Conservation (phyloP, 2,329 filamentous ascomycete genomes). For the Orbilia javanica region DNA sequence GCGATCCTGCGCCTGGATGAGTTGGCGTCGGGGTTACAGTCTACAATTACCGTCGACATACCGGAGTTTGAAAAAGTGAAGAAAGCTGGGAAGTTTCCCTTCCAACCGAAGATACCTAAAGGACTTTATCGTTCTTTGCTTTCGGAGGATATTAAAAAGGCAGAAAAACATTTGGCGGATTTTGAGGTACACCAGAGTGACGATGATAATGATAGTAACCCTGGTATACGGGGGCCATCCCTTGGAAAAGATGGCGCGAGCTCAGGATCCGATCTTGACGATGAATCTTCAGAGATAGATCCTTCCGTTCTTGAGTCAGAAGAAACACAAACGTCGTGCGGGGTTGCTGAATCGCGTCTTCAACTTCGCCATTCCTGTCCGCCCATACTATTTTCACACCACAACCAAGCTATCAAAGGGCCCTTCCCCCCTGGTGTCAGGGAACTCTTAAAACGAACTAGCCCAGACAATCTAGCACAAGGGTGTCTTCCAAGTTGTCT, state of each 20-base stretch:
- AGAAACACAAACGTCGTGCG: background rate
- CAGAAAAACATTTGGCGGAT: background rate
- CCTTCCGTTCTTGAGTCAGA: background rate
- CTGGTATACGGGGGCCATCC: background rate
- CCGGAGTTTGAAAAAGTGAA: background rate
- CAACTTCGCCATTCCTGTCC: background rate
- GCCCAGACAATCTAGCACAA: background rate
- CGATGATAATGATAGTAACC: background rate
- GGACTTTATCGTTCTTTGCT: background rate
- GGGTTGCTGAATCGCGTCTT: background rate
- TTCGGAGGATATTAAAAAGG: background rate
- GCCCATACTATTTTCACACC: slow-evolving; percentile 1
- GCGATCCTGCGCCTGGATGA: background rate
- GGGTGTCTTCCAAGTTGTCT: background rate
- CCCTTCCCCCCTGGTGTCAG: background rate
- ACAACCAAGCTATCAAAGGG: background rate
- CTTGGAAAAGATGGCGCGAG: background rate
- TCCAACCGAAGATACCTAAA: background rate
- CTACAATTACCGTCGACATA: background rate
- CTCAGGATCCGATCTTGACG: background rate
- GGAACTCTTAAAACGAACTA: slow-evolving; percentile 1
- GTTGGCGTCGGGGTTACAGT: too few species aligned
- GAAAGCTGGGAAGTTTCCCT: background rate
- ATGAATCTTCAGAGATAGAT: background rate
- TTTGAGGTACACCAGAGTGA: background rate